Evolutionary conservation across 225 moss, liverwort and hornwort genomes (phyloP), one percentile per base, ranked within the genome.

Genomic region (Lunularia cruciata): DNA sequence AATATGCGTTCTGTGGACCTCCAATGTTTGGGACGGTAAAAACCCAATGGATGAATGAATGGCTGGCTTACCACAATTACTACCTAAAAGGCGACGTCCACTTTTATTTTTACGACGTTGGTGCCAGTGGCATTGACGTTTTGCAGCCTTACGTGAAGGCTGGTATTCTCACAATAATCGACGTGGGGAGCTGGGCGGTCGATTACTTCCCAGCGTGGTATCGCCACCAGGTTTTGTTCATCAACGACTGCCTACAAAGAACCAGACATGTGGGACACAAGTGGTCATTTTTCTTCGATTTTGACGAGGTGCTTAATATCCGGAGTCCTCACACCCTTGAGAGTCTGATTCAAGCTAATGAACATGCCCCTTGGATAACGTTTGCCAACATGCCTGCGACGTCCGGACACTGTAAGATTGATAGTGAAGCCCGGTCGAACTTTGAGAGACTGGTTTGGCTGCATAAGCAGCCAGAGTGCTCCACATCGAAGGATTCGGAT

Each of bases 1-100:
- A 80, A 48, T 89, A 86, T 35, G 94, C 94, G 0, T 91, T 87
- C 27, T 94, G 91, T 63, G 89, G 94, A 13, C 82, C 91, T 20
- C 94, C 94, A 0, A 77, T 94, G 63, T 83, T 80, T 30, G 87
- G 94, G 18, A 47, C 0, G 3, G 42, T 85, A 40, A 79, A 83
- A 10, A 71, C 36, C 8, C 70, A 72, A 15, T 91, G 87, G 91
- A 28, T 94, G 3, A 45, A 69, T 28, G 53, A 85, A n/a, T 94
- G 94, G 94, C 64, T 89, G 72, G 84, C 73, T 0, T 94, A 94
- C 45, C 91, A 94, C 62, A 78, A 86, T 60, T 86, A 75, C 51
- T 72, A 91, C 0, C 82, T 79, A 51, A 65, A 81, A 42, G 91
- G 89, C 15, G 78, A 79, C 8, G 94, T 63, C 3, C 94, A 94